Conservation (phyloP, 352 stramenopile genomes). For the Phytophthora fragariae region DNA sequence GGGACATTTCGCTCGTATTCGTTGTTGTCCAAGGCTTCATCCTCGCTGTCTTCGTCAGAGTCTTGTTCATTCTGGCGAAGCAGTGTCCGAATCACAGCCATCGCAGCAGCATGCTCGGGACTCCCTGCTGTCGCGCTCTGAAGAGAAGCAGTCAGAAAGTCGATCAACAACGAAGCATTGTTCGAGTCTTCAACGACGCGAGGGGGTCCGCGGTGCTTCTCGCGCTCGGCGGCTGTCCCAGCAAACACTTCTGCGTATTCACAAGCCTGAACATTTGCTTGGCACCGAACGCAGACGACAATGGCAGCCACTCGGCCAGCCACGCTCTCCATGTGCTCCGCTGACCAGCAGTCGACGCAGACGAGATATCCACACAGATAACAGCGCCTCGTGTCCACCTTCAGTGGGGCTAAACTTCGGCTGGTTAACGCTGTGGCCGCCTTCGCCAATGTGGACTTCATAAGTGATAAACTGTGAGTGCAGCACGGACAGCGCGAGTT, state of each 20-base stretch:
- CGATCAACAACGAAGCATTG: conserved; percentile 4
- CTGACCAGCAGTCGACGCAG: conserved; percentile 44
- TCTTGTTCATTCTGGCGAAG: conserved; percentile 13
- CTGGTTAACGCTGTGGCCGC: conserved; percentile 13
- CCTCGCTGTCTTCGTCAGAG: conserved; percentile 1
- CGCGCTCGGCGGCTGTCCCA: conserved; percentile 27
- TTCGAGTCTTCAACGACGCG: conserved; percentile 21
- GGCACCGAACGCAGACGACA: conserved; percentile 54
- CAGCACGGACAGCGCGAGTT: conserved; percentile 69
- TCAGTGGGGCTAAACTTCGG: conserved; percentile 16
- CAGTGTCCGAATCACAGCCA: conserved; percentile 15
- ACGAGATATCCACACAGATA: conserved; percentile 50
- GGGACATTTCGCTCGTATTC: not conserved
- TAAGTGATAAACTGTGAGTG: conserved; percentile 43
- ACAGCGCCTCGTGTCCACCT: conserved; percentile 39
- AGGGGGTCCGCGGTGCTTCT: conserved; percentile 25
- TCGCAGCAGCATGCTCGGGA: conserved; percentile 8
- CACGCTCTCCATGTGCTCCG: conserved; percentile 41
- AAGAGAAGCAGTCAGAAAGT: conserved; percentile 20
- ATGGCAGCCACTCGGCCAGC: conserved; percentile 39
- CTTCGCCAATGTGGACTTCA: conserved; percentile 24
- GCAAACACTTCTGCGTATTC: conserved; percentile 50
- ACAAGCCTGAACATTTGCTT: conserved; percentile 53
- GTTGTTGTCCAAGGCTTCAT: not conserved
- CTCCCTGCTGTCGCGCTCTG: conserved; percentile 10